These are phyloP conservation scores for Nitzschia sp. DNA, from an alignment of 108 stramenopile species.

Conservation along the genomic window DNA sequence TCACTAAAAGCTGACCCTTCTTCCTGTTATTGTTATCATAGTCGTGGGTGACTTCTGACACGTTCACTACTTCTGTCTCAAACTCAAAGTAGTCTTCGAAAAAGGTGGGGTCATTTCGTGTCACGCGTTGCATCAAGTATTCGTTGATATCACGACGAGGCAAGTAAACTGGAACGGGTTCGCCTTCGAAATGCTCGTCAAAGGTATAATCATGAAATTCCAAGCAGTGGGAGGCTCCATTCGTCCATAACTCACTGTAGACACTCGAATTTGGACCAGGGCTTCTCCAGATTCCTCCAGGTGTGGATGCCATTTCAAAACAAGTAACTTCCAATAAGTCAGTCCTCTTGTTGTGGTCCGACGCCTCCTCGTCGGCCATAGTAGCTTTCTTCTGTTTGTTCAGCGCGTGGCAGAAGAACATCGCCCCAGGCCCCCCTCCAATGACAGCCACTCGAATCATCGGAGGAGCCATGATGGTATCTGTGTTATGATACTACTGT, in stretches of 20 bases:
- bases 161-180: slow-evolving; percentile 37
- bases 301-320: slow-evolving; percentile 33
- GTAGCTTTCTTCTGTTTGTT: slow-evolving; percentile 23
- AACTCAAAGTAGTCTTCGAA: slow-evolving; percentile 54
- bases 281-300: slow-evolving; percentile 49
- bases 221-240: slow-evolving; percentile 43
- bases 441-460: slow-evolving; percentile 33
- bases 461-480: background rate
- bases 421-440: slow-evolving; percentile 58
- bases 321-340: slow-evolving; percentile 24
- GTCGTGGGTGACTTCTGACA: slow-evolving; percentile 19
- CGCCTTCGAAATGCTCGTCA: slow-evolving; percentile 55
- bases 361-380: no score
- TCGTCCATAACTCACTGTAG: slow-evolving; percentile 62
- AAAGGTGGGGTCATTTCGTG: slow-evolving; percentile 40
- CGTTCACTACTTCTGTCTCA: slow-evolving; percentile 40
- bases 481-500: no score
- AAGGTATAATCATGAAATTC: slow-evolving; percentile 70
- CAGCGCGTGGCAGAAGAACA: slow-evolving; percentile 59
- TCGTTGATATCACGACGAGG: slow-evolving; percentile 49
- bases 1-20: slow-evolving; percentile 25
- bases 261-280: slow-evolving; percentile 26
- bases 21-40: background rate
- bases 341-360: background rate
- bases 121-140: slow-evolving; percentile 49